Evolutionary conservation across 2,329 filamentous ascomycete species (phyloP).

Genomic region (Aspergillus fumigatus): DNA sequence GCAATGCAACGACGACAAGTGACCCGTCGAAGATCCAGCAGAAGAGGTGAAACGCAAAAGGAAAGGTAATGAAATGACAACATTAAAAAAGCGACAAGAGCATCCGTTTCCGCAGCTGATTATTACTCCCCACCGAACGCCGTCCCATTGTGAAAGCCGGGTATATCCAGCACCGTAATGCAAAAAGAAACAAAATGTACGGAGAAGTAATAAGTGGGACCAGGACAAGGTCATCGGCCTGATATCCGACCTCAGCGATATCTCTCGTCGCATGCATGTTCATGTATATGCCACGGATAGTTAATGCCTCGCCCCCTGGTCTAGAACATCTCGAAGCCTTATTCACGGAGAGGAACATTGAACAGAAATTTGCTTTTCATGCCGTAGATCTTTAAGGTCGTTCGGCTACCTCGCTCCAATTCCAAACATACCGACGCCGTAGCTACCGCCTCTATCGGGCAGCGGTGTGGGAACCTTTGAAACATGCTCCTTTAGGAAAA

Average conservation of each 20-base stretch:
- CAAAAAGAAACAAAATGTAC: conserved; percentile 40
- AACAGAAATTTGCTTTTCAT: conserved; percentile 20
- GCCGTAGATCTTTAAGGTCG: conserved; percentile 10
- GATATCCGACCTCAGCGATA: background rate
- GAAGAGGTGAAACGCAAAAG: background rate
- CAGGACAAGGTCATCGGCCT: conserved; percentile 12
- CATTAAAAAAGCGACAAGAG: conserved; percentile 12
- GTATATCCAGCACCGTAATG: conserved; percentile 48
- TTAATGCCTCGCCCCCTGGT: conserved; percentile 11
- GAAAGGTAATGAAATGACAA: background rate
- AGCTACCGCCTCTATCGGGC: conserved; percentile 38
- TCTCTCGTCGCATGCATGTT: conserved; percentile 6
- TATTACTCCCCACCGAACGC: conserved; percentile 30
- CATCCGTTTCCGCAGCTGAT: conserved; percentile 11
- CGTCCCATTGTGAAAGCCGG: conserved; percentile 41
- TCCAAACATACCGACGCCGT: conserved; percentile 43
- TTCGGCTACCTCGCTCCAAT: conserved; percentile 39
- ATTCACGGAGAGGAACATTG: conserved; percentile 17
- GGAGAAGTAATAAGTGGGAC: conserved; percentile 21
- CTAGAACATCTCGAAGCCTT: conserved; percentile 15
- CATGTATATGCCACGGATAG: conserved; percentile 1
- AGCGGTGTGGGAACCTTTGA: conserved; percentile 37
- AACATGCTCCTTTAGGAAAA: conserved; percentile 34
- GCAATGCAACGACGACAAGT: background rate
- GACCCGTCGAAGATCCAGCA: background rate